These are phyloP conservation scores for Aspergillus incahuasiensis DNA, from an alignment of 495 filamentous ascomycete genomes.

Conservation along the genomic window DNA sequence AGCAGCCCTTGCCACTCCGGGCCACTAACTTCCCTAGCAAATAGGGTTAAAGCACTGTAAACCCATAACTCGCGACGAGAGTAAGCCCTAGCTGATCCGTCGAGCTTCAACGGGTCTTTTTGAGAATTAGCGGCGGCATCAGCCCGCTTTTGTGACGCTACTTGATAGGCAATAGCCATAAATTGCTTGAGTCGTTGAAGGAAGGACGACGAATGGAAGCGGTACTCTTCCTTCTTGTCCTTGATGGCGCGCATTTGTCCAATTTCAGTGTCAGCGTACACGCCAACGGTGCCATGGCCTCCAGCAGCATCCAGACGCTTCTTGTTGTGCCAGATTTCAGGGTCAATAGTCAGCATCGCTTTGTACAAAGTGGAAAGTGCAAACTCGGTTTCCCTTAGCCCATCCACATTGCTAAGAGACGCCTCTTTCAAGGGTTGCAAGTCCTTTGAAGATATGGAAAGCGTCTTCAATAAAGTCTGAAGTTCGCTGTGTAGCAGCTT, in stretches of 20 bases:
- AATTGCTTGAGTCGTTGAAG: constrained; percentile 73
- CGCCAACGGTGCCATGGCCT: constrained; percentile 51
- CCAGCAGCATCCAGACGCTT: constrained; percentile 43
- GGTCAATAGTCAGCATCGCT: constrained; percentile 93
- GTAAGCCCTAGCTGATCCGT: constrained; percentile 46
- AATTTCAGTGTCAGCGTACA: constrained; percentile 72
- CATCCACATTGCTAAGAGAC: constrained; percentile 64
- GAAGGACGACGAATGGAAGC: constrained; percentile 64
- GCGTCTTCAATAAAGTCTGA: constrained; percentile 72
- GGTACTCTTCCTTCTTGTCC: constrained; percentile 87
- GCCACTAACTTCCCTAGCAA: constrained; percentile 74
- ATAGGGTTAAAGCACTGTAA: constrained; percentile 79
- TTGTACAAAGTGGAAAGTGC: constrained; percentile 80
- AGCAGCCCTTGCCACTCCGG: constrained; percentile 76
- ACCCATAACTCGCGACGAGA: constrained; percentile 65
- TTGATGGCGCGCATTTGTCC: constrained; percentile 89
- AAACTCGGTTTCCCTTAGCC: constrained; percentile 69
- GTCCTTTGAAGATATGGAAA: constrained; percentile 74
- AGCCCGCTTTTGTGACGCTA: constrained; percentile 61
- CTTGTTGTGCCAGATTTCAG: constrained; percentile 57
- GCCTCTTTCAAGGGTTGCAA: constrained; percentile 68
- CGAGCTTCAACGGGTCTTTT: constrained; percentile 43
- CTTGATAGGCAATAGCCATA: constrained; percentile 74
- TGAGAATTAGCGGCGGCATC: constrained; percentile 46
- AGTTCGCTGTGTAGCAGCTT: constrained; percentile 88